phyloP scores from a whole-genome alignment of 495 filamentous ascomycete species.

The Pyrenopolyporus hunteri region DNA sequence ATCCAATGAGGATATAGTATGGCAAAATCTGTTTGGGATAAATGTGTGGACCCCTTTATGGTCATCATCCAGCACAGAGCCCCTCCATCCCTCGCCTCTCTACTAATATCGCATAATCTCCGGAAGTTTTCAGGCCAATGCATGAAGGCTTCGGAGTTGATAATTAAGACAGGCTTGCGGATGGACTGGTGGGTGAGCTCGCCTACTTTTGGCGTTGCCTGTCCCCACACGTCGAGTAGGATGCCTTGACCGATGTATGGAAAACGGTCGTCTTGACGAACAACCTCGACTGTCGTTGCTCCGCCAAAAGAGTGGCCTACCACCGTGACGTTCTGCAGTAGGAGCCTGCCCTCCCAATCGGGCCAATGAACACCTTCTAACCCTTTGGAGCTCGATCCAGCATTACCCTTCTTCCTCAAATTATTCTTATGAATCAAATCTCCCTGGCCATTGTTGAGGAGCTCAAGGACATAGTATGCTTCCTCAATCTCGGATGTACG shows the following conservation, averaged over 20 bases:
- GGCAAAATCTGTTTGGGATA: conserved; percentile 65
- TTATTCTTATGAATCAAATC: conserved; percentile 52
- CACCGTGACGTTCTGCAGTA: conserved; percentile 62
- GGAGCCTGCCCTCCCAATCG: conserved; percentile 48
- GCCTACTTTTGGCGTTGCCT: conserved; percentile 44
- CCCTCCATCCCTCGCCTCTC: conserved; percentile 56
- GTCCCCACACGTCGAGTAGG: conserved; percentile 65
- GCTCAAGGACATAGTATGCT: conserved; percentile 58
- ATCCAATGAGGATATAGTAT: conserved; percentile 62
- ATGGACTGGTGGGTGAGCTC: conserved; percentile 49
- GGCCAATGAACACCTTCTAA: conserved; percentile 47
- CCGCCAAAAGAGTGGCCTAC: conserved; percentile 73
- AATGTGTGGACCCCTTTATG: conserved; percentile 62
- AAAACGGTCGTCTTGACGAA: conserved; percentile 56
- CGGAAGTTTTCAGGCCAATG: conserved; percentile 65
- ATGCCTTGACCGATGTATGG: conserved; percentile 62
- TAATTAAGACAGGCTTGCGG: conserved; percentile 57
- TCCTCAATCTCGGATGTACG: conserved; percentile 67
- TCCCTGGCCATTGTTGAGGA: conserved; percentile 58
- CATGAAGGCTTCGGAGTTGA: conserved; percentile 68
- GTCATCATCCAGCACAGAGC: conserved; percentile 63
- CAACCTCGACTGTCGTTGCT: conserved; percentile 65
- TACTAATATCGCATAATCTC: conserved; percentile 54
- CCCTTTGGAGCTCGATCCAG: conserved; percentile 56
- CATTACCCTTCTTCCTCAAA: conserved; percentile 54